Percentiles rank a stretch among this genome's conserved stretches.
These are phyloP conservation scores for Kalmusia sp. DNA, from an alignment of 2,329 filamentous ascomycete genomes.

Conservation along the genomic window DNA sequence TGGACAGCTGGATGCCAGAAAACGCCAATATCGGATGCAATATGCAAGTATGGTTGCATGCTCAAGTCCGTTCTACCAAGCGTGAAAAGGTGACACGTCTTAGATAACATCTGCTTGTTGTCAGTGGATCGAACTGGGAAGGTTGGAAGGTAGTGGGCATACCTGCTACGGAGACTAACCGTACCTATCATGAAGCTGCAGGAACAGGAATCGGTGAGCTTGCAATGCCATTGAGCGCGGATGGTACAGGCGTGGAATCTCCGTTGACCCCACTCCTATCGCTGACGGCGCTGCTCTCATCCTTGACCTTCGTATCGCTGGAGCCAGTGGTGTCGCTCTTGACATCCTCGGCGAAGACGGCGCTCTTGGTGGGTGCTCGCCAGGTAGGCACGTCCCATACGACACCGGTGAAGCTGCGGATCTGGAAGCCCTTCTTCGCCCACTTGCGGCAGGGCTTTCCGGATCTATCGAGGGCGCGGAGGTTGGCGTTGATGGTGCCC, in stretches of 20 bases:
- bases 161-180: not conserved
- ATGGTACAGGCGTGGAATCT: conserved; percentile 53
- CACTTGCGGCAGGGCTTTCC: conserved; percentile 93
- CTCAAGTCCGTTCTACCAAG: not conserved
- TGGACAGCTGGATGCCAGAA: not conserved
- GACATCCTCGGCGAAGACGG: conserved; percentile 66
- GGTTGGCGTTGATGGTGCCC: conserved; percentile 94
- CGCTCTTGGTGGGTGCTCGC: conserved; percentile 72
- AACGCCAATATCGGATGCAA: not conserved
- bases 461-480: conserved; percentile 90
- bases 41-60: not conserved
- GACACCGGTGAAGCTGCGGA: conserved; percentile 93
- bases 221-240: conserved; percentile 50
- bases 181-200: conserved; percentile 25
- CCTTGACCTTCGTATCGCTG: conserved; percentile 64
- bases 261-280: conserved; percentile 66
- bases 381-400: conserved; percentile 83
- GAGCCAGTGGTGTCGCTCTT: conserved; percentile 63
- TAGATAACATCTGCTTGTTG: no score
- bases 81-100: not conserved
- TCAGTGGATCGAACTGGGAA: no score
- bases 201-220: conserved; percentile 60
- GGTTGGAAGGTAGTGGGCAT: no score
- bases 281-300: conserved; percentile 65
- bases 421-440: conserved; percentile 79